Evolutionary conservation across 331 rosid genomes (phyloP).

Genomic region (Malus hybrid): DNA sequence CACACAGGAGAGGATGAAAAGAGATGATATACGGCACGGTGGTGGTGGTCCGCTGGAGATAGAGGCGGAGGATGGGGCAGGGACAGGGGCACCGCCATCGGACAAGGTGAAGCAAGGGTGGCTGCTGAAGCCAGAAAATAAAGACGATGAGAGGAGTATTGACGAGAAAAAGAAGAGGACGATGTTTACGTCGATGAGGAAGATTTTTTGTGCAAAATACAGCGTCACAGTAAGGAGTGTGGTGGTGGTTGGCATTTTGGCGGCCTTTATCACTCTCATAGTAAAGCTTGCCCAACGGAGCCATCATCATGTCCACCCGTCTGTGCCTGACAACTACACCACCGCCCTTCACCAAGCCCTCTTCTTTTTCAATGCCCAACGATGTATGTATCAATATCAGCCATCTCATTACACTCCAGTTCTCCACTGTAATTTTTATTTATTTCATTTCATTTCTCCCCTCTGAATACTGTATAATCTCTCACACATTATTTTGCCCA

Average conservation of each 20-base stretch:
- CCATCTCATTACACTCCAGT: no score
- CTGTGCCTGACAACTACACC: neutral
- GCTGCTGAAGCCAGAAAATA: neutral
- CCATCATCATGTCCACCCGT: neutral
- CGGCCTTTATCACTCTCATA: neutral
- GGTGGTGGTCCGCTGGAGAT: neutral
- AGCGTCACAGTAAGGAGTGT: neutral
- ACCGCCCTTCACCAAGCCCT: conserved; percentile 5
- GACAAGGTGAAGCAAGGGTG: conserved; percentile 3
- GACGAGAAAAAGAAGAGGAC: neutral
- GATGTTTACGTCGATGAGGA: neutral
- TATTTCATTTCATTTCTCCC: no score
- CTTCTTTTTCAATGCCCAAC: conserved; percentile 3
- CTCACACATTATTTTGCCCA: no score
- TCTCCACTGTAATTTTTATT: no score
- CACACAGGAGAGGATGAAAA: neutral
- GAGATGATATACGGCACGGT: neutral
- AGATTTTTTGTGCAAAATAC: neutral
- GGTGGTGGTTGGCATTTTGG: neutral
- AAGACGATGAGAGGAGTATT: neutral
- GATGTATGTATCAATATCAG: neutral
- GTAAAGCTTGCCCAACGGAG: neutral
- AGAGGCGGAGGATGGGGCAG: neutral
- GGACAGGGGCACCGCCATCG: neutral
- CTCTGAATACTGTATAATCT: no score